Percentiles rank a stretch among this genome's conserved stretches.
Evolutionary conservation across 768 basidiomycete species (phyloP).

Genomic region (Lentinula sp.): DNA sequence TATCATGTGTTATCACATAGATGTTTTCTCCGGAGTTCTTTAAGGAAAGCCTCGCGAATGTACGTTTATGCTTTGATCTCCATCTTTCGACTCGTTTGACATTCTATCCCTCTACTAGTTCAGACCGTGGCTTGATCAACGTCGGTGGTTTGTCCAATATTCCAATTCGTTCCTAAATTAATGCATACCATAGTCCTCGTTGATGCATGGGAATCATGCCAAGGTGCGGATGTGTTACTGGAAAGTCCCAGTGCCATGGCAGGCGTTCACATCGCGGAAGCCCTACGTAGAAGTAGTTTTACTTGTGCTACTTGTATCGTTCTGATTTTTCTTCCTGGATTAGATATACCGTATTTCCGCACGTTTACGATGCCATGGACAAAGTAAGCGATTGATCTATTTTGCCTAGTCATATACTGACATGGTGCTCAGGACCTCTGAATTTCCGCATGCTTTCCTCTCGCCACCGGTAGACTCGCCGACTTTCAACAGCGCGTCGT

Average conservation of each 20-base stretch:
- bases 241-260: slow-evolving; percentile 68
- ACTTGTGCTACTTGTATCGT: neutral
- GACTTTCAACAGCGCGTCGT: slow-evolving; percentile 56
- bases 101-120: slow-evolving; percentile 28
- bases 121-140: slow-evolving; percentile 59
- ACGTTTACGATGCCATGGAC: slow-evolving; percentile 62
- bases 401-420: neutral
- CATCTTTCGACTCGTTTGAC: neutral
- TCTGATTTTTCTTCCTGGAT: neutral
- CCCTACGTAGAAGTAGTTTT: slow-evolving; percentile 34
- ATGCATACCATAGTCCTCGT: slow-evolving; percentile 36
- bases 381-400: slow-evolving; percentile 25
- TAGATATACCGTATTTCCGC: slow-evolving; percentile 60
- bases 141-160: slow-evolving; percentile 24
- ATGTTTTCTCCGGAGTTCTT: slow-evolving; percentile 74
- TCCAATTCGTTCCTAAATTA: neutral
- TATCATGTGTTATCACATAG: slow-evolving; percentile 20
- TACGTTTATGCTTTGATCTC: slow-evolving; percentile 17
- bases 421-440: slow-evolving; percentile 33
- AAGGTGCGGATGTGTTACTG: slow-evolving; percentile 59
- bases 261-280: slow-evolving; percentile 69
- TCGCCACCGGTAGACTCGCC: slow-evolving; percentile 58
- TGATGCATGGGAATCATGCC: slow-evolving; percentile 58
- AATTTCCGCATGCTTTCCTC: slow-evolving; percentile 62
- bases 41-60: slow-evolving; percentile 51